A percentile compares a stretch with the other conserved stretches of the same genome.
Evolutionary conservation across 2,329 filamentous ascomycete species (phyloP).

Genomic region (Septoria linicola): DNA sequence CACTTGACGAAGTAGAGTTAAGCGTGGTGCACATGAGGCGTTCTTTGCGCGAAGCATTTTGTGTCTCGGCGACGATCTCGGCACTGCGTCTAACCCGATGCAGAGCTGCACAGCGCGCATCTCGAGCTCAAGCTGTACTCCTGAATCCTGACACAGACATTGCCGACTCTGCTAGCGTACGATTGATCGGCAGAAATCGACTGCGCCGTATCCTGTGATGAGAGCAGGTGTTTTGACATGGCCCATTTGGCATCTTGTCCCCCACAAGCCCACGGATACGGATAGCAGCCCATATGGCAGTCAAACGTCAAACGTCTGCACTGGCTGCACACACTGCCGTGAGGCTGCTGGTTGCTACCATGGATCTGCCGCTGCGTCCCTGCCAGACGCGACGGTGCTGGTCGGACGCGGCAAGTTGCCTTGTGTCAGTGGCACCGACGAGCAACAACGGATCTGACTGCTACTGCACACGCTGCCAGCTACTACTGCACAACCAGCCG

Average conservation of each 20-base stretch:
- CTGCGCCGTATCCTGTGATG: too few relatives aligned
- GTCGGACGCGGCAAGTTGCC: too few relatives aligned
- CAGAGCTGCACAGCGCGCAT: neutral
- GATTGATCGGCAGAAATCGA: neutral
- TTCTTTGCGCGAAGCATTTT: too few relatives aligned
- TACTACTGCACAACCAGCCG: constrained; percentile 11
- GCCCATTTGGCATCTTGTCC: neutral
- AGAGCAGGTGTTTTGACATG: too few relatives aligned
- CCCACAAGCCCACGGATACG: neutral
- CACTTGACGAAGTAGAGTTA: too few relatives aligned
- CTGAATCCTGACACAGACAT: neutral
- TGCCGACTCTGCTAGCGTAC: neutral
- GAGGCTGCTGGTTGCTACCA: neutral
- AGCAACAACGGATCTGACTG: neutral
- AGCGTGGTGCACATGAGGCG: too few relatives aligned
- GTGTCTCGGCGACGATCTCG: too few relatives aligned
- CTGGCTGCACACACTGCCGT: neutral
- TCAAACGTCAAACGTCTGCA: neutral
- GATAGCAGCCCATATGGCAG: neutral
- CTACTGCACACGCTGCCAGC: too few relatives aligned
- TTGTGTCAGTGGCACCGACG: constrained; percentile 3
- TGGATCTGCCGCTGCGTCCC: too few relatives aligned
- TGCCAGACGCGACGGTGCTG: too few relatives aligned
- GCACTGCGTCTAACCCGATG: too few relatives aligned
- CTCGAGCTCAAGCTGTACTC: neutral